A percentile compares a stretch with the other conserved stretches of the same genome.
phyloP scores from a whole-genome alignment of 2,329 filamentous ascomycete genomes.

The Chaetomium sp. region DNA sequence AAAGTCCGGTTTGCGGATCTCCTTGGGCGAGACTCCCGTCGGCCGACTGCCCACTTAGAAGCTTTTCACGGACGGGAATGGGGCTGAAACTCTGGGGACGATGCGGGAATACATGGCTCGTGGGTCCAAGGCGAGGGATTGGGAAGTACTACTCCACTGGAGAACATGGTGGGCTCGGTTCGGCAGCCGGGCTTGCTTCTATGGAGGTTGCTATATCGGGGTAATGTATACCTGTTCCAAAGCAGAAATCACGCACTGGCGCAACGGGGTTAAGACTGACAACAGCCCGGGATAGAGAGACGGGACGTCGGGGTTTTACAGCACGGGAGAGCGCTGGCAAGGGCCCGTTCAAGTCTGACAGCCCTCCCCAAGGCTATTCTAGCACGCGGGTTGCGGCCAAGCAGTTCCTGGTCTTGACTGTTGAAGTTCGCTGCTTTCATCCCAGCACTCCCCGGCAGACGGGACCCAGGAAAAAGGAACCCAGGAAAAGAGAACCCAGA shows the following conservation, averaged over 20 bases:
- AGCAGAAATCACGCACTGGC: conserved; percentile 25
- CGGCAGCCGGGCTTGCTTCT: conserved; percentile 9
- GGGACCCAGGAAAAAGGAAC: not conserved
- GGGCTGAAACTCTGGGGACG: conserved; percentile 3
- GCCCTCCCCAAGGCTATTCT: conserved; percentile 3
- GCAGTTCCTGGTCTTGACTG: conserved; percentile 2
- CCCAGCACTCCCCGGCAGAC: not conserved
- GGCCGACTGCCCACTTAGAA: not conserved
- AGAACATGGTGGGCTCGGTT: not conserved
- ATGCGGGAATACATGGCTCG: conserved; percentile 3
- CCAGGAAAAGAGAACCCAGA: conserved; percentile 1
- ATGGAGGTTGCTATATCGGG: conserved; percentile 19
- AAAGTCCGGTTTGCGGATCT: not conserved
- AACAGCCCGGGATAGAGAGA: too few species aligned
- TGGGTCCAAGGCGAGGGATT: not conserved
- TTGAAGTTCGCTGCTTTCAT: not conserved
- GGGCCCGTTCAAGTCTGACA: not conserved
- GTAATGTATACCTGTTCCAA: conserved; percentile 21
- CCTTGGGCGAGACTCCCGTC: not conserved
- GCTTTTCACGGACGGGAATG: not conserved
- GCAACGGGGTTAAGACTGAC: too few species aligned
- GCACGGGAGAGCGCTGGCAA: too few species aligned
- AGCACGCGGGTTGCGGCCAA: conserved; percentile 17
- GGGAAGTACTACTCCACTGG: too few species aligned
- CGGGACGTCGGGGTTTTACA: too few species aligned